Base-by-base conservation (phyloP, 352 stramenopile genomes). In the Globisporangium cystogenes region DNA sequence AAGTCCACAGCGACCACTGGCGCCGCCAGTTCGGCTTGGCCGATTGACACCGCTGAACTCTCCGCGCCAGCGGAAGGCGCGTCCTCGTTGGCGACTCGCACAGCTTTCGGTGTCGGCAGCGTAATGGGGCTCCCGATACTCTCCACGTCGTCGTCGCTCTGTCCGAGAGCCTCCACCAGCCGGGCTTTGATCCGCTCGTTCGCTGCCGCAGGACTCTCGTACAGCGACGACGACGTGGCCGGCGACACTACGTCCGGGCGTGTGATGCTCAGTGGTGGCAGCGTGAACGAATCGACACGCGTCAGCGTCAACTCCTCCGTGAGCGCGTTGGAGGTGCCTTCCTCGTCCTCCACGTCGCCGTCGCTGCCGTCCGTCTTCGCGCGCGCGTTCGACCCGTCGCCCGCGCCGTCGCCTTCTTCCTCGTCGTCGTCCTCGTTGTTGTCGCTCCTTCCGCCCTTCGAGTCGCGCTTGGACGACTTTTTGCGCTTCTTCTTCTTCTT, bases 401-500 rank as follows among this genome's bases (percentile, higher is more conserved):
- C 12, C 14, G 3, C 18, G 1, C 14, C 16, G 24, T 64, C 39
- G 18, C 4, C 20, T 49, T 41, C 35, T 37, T 53, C 33, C 21
- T 10, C 16, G 21, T 23, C 36, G 68, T 76, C 24, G 23, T 31
- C 0, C 12, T 42, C 20, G 42, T 47, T n/a, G 26, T 49, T 65
- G 81, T 54, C 46, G 39, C 46, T n/a, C 26, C 41, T 23, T 14
- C 59, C 51, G 11, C 53, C 45, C 27, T 57, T 69, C 1, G 31
- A 36, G 8, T 65, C 58, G 16, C 45, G 27, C 21, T 77, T 82
- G 45, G 78, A 76, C 44, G 70, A 67, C 62, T 86, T 82, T 47
- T 79, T 74, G 12, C 59, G 58, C 48, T 85, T 82, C 29, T 82
- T 73, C 24, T 68, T 59, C 49, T 82, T 82, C 49, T 81, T 72